Conservation (phyloP, 257 asterid species). For the Parsonsia alboflavescens region DNA sequence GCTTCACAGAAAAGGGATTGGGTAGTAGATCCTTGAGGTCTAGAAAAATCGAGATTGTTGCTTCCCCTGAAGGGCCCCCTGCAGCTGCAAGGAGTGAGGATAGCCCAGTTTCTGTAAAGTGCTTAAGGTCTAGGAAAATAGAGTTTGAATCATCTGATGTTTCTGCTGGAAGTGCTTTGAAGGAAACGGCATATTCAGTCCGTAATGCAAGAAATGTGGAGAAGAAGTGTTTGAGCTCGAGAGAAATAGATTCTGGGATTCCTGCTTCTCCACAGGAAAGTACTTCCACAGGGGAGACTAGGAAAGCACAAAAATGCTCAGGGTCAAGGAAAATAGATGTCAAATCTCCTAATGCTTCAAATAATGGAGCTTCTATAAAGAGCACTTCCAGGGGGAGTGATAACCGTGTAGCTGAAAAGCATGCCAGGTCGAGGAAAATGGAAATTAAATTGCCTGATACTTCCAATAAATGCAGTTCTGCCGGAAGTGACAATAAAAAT, state of each 20-base stretch:
- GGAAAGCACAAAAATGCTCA: not conserved
- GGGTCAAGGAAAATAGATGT: not conserved
- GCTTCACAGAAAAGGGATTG: not conserved
- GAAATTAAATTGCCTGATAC: not conserved
- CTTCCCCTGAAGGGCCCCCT: not conserved
- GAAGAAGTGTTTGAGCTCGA: not conserved
- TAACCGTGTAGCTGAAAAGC: not conserved
- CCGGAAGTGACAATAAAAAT: not conserved
- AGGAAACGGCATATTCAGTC: conserved; percentile 8
- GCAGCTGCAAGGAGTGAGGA: conserved; percentile 5
- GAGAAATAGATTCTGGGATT: not conserved
- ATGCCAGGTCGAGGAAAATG: not conserved
- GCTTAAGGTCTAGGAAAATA: conserved; percentile 19
- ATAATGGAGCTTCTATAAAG: not conserved
- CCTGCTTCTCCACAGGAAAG: not conserved
- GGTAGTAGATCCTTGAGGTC: conserved; percentile 22
- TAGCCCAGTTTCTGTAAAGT: conserved; percentile 3
- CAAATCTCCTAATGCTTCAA: not conserved
- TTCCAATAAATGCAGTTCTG: not conserved
- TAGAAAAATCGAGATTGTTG: conserved; percentile 9
- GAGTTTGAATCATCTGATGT: conserved; percentile 2
- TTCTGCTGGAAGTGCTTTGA: not conserved
- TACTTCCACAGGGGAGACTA: not conserved
- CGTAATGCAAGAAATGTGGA: conserved; percentile 3
- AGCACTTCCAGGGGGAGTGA: conserved; percentile 14